Conservation (phyloP, 2,329 filamentous ascomycete species). For the Pseudogymnoascus sp. region DNA sequence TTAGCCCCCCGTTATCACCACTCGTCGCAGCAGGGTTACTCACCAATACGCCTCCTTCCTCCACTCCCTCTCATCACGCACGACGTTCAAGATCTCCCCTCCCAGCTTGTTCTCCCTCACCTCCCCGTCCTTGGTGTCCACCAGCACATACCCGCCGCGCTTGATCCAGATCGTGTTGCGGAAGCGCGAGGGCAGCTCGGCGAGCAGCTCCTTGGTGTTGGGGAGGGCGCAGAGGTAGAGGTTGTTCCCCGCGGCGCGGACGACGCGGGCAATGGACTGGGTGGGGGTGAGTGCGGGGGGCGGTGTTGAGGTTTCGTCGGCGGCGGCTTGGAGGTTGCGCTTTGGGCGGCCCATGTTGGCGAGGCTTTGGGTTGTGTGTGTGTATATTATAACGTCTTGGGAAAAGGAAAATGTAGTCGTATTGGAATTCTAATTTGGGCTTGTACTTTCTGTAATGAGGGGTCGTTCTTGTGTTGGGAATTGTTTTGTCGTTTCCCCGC, state of each 20-base stretch:
- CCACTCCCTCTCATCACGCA: slow-evolving; percentile 86
- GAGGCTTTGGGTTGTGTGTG: neutral
- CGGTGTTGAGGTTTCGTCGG: slow-evolving; percentile 58
- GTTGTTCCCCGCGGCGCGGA: slow-evolving; percentile 81
- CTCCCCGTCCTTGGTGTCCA: slow-evolving; percentile 60
- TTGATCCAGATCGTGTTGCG: slow-evolving; percentile 92
- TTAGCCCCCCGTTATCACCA: neutral
- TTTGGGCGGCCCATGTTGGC: slow-evolving; percentile 61
- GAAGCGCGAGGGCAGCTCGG: slow-evolving; percentile 77
- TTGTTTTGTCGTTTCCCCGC: neutral
- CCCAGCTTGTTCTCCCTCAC: slow-evolving; percentile 66
- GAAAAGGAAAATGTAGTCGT: neutral
- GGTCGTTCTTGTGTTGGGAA: neutral
- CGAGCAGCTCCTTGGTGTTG: slow-evolving; percentile 54
- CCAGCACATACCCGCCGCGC: slow-evolving; percentile 75
- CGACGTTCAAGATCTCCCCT: slow-evolving; percentile 88
- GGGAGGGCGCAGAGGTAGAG: slow-evolving; percentile 74
- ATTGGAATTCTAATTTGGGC: neutral
- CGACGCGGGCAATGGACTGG: slow-evolving; percentile 66
- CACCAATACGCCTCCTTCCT: slow-evolving; percentile 83
- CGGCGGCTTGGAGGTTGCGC: slow-evolving; percentile 68
- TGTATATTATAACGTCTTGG: neutral
- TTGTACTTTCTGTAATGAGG: neutral
- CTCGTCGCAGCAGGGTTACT: neutral
- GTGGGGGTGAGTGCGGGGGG: slow-evolving; percentile 49